Conservation (phyloP, 2,329 filamentous ascomycete species). For the Arthrobotrys entomopaga region DNA sequence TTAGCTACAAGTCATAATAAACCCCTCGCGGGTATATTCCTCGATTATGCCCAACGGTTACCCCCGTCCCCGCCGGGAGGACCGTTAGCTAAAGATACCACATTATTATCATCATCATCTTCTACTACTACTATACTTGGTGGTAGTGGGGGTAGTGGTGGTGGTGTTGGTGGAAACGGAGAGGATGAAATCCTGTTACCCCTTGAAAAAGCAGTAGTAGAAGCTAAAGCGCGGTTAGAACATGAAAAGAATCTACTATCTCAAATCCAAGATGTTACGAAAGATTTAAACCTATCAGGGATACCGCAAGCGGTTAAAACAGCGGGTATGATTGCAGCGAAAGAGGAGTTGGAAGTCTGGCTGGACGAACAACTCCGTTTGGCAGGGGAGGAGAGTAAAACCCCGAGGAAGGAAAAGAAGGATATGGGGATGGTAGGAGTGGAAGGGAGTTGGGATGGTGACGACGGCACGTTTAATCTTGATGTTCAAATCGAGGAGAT, state of each 20-base stretch:
- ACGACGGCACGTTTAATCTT: conserved; percentile 23
- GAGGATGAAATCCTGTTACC: conserved; percentile 46
- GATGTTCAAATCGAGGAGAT: conserved; percentile 37
- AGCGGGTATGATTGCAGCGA: conserved; percentile 41
- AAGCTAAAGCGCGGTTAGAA: conserved; percentile 60
- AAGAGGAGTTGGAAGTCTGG: conserved; percentile 47
- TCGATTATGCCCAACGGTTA: conserved; percentile 27
- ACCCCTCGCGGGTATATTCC: conserved; percentile 20
- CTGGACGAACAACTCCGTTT: conserved; percentile 49
- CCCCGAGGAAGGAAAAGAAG: conserved; percentile 41
- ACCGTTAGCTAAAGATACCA: conserved; percentile 26
- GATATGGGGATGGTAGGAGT: not conserved
- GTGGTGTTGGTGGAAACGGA: conserved; percentile 4
- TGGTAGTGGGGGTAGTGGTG: not conserved
- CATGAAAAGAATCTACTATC: conserved; percentile 38
- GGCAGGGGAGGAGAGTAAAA: conserved; percentile 46
- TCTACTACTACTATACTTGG: too few species aligned
- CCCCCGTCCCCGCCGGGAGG: conserved; percentile 33
- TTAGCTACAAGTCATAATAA: conserved; percentile 24
- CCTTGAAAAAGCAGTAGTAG: conserved; percentile 49
- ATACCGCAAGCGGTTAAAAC: conserved; percentile 40
- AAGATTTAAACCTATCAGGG: conserved; percentile 19
- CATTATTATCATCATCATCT: not conserved
- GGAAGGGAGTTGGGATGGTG: not conserved
- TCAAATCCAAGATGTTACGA: conserved; percentile 19